These are phyloP conservation scores for Vitis rupestris DNA, from an alignment of 164 flowering plant genomes.

Conservation along the genomic window DNA sequence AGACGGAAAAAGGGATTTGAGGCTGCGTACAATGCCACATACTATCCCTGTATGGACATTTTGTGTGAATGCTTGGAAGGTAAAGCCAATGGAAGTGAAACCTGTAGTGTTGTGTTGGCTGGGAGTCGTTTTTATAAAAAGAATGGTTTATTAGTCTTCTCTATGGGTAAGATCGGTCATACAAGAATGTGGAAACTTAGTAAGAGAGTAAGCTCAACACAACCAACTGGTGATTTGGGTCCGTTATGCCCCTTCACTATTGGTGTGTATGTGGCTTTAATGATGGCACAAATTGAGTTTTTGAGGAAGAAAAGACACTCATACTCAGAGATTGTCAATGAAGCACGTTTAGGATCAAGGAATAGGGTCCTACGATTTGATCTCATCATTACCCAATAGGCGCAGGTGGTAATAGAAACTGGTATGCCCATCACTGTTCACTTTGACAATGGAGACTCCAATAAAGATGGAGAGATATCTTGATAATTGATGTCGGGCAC, in stretches of 20 bases:
- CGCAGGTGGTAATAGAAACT: slow-evolving; percentile 74
- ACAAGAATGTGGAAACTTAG: slow-evolving; percentile 99
- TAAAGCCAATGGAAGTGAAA: slow-evolving; percentile 91
- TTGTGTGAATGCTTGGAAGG: slow-evolving; percentile 94
- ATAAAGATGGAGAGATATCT: no score
- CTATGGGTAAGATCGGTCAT: slow-evolving; percentile 96
- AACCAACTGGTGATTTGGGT: slow-evolving; percentile 84
- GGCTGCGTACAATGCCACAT: slow-evolving; percentile 89
- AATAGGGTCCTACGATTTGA: slow-evolving; percentile 98
- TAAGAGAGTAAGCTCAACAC: slow-evolving; percentile 62
- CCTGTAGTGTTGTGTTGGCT: slow-evolving; percentile 89
- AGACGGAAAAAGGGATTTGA: slow-evolving; percentile 77
- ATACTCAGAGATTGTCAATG: slow-evolving; percentile 92
- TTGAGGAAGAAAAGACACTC: slow-evolving; percentile 95
- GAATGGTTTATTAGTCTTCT: slow-evolving; percentile 90
- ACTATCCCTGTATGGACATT: slow-evolving; percentile 94
- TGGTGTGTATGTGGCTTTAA: slow-evolving; percentile 85
- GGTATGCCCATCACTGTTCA: slow-evolving; percentile 41
- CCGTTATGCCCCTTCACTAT: slow-evolving; percentile 90
- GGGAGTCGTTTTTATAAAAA: slow-evolving; percentile 93
- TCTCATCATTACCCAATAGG: slow-evolving; percentile 87
- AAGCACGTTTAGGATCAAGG: slow-evolving; percentile 87
- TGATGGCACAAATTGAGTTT: slow-evolving; percentile 98
- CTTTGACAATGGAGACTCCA: no score
- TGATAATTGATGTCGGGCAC: no score